Evolutionary conservation across 2,329 filamentous ascomycete genomes (phyloP), one percentile per base, ranked within the genome.

Genomic region (Didymosphaeria variabile): DNA sequence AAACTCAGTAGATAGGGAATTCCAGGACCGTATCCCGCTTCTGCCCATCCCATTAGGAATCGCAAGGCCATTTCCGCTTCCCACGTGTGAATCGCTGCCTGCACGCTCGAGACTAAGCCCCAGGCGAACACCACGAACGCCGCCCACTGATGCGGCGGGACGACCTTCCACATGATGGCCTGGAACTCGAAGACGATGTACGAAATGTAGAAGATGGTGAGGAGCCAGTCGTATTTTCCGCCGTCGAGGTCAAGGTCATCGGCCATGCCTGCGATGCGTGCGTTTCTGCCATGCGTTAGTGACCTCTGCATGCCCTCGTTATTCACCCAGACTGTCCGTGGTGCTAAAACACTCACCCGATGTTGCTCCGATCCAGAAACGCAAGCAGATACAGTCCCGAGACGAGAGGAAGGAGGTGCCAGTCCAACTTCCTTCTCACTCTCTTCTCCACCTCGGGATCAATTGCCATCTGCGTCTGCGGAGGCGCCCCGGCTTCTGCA

Each of bases 1-100:
- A 87, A 87, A 0, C 82, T 84, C 0, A 87, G 73, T 15, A 86
- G 69, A 47, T 83, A 85, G 0, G 83, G 83, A 13, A 85, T 79
- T 2, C 79, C 80, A 5, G 80, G 79, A 0, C 79, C 83, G 61
- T 64, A 78, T 8, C 72, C 75, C 1, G 83, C 81, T 68, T 86
- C 84, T 15, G 79, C 74, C 2, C 73, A 69, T 13, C 75, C 75
- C 70, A 78, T 73, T 51, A 77, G 64, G 57, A 79, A 78, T 4
- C 76, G 62, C 23, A 77, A 64, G 15, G 74, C 73, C 73, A 77
- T 77, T 64, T 72, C 72, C 1, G 67, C 76, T 19, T 60, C 61
- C 72, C 76, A 78, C 2, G 68, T 72, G 5, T 72, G 60, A 3
- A 67, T 67, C 1, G 61, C 75, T 9, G 73, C 71, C 58, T 79